Evolutionary conservation across 371 early-diverging fungal species (phyloP), one percentile per base, ranked within the genome.

Genomic region (Apophysomyces trapeziformis): DNA sequence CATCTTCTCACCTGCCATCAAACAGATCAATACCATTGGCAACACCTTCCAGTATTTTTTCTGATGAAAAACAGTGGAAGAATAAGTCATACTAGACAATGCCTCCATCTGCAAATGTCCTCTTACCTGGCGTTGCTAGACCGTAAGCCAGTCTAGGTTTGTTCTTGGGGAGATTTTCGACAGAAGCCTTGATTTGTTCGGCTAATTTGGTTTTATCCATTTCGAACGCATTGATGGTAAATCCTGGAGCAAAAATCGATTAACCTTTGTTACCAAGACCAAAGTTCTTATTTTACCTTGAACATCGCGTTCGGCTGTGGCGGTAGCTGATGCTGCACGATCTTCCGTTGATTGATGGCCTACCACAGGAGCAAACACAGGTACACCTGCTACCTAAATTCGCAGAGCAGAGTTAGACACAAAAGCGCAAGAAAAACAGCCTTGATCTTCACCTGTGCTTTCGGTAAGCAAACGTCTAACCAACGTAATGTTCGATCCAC

Each of bases 1-100:
- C n/a, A 14, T 61, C 12, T 4, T 12, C 38, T 58, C 46, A 89
- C 58, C 80, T 86, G 13, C 87, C 85, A 69, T 92, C 91, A 68
- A 93, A 92, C 61, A 93, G 61, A 68, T 93, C 93, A 44, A 90
- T 82, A 2, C 93, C 93, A 9, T 78, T 61, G 0, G 78, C 68
- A 36, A 93, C 77, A 7, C 86, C 90, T 38, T 72, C 72, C 50
- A 93, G 69, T 14, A 90, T 86, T 13, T 82, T 78, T 69, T 91
- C 91, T 79, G 70, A 63, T 1, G 32, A 35, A 13, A 18, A 45
- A 14, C 32, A 50, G 0, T 21, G 5, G n/a, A 18, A 1, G 7
- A 50, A 21, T 21, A 21, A 47, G 47, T 47, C 32, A 13, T 47
- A 13, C n/a, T 16, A 7, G n/a, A 47, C 1, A 0, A 16, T 7